Conservation (phyloP, 768 basidiomycete species). For the Leccinum pellstonianum region DNA sequence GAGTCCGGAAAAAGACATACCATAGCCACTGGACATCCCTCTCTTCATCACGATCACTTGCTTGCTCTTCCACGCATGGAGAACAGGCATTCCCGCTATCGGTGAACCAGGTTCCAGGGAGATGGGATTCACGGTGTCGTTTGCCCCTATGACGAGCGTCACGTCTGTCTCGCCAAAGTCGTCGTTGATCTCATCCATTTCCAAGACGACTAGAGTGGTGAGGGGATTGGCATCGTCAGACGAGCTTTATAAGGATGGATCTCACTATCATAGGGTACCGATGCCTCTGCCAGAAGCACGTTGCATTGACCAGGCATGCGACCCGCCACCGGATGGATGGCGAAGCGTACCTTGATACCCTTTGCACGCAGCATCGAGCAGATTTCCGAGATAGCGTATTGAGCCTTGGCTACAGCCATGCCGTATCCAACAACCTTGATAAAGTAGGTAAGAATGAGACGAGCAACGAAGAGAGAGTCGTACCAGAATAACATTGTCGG, state of each 20-base stretch:
- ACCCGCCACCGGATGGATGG: slow-evolving; percentile 88
- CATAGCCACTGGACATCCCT: slow-evolving; percentile 86
- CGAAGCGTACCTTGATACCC: slow-evolving; percentile 79
- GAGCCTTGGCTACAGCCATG: slow-evolving; percentile 91
- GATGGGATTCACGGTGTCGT: slow-evolving; percentile 91
- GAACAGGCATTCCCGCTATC: slow-evolving; percentile 90
- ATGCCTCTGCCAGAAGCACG: slow-evolving; percentile 86
- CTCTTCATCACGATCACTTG: slow-evolving; percentile 93
- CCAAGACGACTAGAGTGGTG: slow-evolving; percentile 63
- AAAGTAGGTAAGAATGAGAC: slow-evolving; percentile 7
- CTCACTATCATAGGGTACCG: slow-evolving; percentile 86
- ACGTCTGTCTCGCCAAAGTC: slow-evolving; percentile 88
- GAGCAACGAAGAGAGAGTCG: slow-evolving; percentile 1
- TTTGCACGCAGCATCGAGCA: slow-evolving; percentile 68
- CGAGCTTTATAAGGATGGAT: slow-evolving; percentile 2
- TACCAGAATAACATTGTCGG: slow-evolving; percentile 82
- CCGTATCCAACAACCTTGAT: slow-evolving; percentile 78
- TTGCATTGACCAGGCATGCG: slow-evolving; percentile 95
- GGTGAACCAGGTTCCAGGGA: slow-evolving; percentile 83
- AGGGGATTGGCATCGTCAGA: neutral
- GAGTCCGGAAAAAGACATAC: slow-evolving; percentile 36
- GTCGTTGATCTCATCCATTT: slow-evolving; percentile 95
- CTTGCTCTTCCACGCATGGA: slow-evolving; percentile 93
- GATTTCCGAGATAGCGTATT: slow-evolving; percentile 77
- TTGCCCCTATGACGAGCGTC: slow-evolving; percentile 89